Percentiles rank a stretch among this genome's conserved stretches.
Evolutionary conservation across 305 asterid genomes (phyloP).

Genomic region (Fraxinus nigra): DNA sequence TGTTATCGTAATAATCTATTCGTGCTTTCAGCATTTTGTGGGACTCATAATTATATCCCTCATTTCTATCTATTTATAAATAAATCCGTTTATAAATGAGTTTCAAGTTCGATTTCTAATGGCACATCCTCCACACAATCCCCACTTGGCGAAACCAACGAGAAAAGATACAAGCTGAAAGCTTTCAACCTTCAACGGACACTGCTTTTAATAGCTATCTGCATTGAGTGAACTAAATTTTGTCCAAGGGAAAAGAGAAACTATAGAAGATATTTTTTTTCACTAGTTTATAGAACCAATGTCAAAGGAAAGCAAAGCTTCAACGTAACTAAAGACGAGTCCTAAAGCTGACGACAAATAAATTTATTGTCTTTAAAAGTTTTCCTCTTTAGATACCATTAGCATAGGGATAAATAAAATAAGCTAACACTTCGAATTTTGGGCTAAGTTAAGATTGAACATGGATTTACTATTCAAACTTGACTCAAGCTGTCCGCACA

Average conservation of each 20-base stretch:
- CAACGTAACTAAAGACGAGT: conserved; percentile 4
- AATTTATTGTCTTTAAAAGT: not conserved
- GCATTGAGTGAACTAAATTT: not conserved
- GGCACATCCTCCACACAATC: not conserved
- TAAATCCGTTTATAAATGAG: too few relatives aligned
- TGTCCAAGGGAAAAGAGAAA: not conserved
- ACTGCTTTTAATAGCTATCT: not conserved
- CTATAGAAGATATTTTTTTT: too few relatives aligned
- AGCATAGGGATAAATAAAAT: not conserved
- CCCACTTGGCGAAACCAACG: not conserved
- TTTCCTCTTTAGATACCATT: not conserved
- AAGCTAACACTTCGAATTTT: not conserved
- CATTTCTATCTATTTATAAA: too few relatives aligned
- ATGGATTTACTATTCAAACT: not conserved
- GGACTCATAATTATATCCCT: not conserved
- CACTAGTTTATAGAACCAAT: not conserved
- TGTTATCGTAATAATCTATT: too few relatives aligned
- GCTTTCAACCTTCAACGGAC: not conserved
- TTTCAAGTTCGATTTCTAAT: not conserved
- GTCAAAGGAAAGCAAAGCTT: conserved; percentile 4
- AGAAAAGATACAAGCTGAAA: not conserved
- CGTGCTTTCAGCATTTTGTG: not conserved
- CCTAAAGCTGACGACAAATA: not conserved
- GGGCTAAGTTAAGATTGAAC: not conserved
- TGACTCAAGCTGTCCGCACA: not conserved